A percentile compares a stretch with the other conserved stretches of the same genome.
phyloP scores from a whole-genome alignment of 345 rosid genomes.

The Salix suchowensis region DNA sequence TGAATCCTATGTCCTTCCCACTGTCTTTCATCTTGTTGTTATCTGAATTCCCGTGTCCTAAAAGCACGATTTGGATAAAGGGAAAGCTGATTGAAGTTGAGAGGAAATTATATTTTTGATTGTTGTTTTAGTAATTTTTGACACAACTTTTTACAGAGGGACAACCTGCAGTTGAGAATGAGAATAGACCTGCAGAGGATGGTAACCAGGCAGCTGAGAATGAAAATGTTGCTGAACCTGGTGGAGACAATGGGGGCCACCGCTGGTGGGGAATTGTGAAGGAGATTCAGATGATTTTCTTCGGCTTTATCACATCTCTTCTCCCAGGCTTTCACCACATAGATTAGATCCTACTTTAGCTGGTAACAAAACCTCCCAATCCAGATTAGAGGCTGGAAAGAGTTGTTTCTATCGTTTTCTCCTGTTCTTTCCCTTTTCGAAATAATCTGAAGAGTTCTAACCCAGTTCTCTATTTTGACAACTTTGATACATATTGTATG shows the following conservation, averaged over 20 bases:
- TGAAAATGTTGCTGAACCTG: constrained; percentile 43
- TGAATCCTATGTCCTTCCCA: too few relatives aligned
- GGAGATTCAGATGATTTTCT: constrained; percentile 95
- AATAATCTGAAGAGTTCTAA: not conserved
- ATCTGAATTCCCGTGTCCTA: too few relatives aligned
- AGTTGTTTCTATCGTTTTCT: not conserved
- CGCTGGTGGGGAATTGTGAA: constrained; percentile 94
- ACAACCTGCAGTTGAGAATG: constrained; percentile 62
- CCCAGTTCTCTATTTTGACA: not conserved
- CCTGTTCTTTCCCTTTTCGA: not conserved
- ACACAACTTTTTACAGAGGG: constrained; percentile 39
- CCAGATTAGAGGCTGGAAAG: not conserved
- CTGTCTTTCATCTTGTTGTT: too few relatives aligned
- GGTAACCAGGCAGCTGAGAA: constrained; percentile 55
- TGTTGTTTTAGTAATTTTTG: not conserved
- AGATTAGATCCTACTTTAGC: constrained; percentile 43
- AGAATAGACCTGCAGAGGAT: constrained; percentile 41
- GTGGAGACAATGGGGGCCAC: constrained; percentile 51
- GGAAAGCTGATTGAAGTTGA: not conserved
- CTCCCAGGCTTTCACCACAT: constrained; percentile 96
- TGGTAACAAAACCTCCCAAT: not conserved
- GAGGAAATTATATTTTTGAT: not conserved
- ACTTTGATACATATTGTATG: not conserved
- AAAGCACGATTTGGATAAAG: not conserved
- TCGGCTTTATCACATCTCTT: constrained; percentile 92